phyloP scores from a whole-genome alignment of 768 basidiomycete species.

The Chalciporus piperatus region DNA sequence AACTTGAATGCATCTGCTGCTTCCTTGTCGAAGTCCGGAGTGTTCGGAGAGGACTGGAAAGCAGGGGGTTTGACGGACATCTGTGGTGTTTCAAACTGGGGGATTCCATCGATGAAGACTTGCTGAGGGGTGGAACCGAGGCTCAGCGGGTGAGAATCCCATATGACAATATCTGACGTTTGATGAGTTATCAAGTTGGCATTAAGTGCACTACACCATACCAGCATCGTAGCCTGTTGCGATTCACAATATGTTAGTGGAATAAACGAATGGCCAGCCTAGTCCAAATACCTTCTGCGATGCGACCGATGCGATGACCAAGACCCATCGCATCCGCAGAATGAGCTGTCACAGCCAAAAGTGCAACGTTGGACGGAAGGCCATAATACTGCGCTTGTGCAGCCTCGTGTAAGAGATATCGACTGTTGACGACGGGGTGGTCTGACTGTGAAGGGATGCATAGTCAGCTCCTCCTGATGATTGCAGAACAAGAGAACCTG shows the following conservation, averaged over 20 bases:
- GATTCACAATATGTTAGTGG: not conserved
- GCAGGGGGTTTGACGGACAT: constrained; percentile 36
- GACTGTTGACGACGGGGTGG: constrained; percentile 57
- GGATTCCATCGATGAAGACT: constrained; percentile 84
- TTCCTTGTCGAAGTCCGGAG: constrained; percentile 72
- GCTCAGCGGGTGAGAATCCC: constrained; percentile 73
- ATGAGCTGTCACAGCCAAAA: constrained; percentile 63
- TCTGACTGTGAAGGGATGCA: constrained; percentile 42
- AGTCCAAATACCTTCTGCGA: constrained; percentile 42
- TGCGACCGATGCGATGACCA: constrained; percentile 67
- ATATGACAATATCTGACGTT: constrained; percentile 61
- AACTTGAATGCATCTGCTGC: constrained; percentile 56
- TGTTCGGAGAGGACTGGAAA: constrained; percentile 48
- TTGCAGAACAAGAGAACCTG: constrained; percentile 13
- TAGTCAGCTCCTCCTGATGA: not conserved
- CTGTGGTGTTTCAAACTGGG: constrained; percentile 56
- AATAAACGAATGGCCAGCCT: not conserved
- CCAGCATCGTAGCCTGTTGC: constrained; percentile 45
- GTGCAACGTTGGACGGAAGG: constrained; percentile 52
- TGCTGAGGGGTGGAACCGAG: constrained; percentile 72
- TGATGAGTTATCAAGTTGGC: not conserved
- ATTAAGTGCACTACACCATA: constrained; percentile 10
- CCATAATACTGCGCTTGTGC: constrained; percentile 70
- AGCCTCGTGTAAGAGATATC: constrained; percentile 71
- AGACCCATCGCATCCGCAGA: constrained; percentile 69